These are phyloP conservation scores for Thelonectria rubi DNA, from an alignment of 2,329 filamentous ascomycete genomes.

Conservation along the genomic window DNA sequence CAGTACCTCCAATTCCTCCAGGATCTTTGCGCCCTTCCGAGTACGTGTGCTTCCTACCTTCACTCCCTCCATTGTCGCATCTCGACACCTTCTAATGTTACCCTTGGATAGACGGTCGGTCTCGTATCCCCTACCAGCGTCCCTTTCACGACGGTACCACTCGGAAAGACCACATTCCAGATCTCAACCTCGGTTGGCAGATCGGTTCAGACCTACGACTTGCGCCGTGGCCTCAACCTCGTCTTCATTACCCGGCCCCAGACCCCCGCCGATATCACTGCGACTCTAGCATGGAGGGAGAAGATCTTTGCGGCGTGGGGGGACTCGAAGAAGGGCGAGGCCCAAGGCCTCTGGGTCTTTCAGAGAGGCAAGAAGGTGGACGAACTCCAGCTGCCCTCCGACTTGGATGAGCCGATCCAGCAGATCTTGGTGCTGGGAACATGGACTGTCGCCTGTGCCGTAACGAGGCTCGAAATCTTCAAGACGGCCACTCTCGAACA, in stretches of 20 bases:
- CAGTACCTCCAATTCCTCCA: constrained; percentile 65
- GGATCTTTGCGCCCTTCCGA: constrained; percentile 92
- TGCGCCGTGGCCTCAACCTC: constrained; percentile 88
- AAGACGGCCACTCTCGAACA: constrained; percentile 84
- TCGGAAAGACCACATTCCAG: constrained; percentile 95
- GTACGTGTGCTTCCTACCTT: constrained; percentile 61
- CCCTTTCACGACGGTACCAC: constrained; percentile 86
- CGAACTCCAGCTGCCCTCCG: constrained; percentile 74
- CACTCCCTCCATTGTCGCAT: constrained; percentile 3
- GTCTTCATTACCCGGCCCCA: constrained; percentile 93
- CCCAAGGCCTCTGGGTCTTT: constrained; percentile 86
- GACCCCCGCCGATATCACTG: constrained; percentile 85
- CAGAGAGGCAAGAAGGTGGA: constrained; percentile 87
- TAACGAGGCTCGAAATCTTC: constrained; percentile 86
- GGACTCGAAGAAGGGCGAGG: constrained; percentile 58
- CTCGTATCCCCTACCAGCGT: constrained; percentile 90
- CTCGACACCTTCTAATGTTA: neutral
- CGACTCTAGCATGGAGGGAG: constrained; percentile 87
- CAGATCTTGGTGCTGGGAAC: constrained; percentile 86
- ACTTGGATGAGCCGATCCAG: constrained; percentile 74
- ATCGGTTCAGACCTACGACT: constrained; percentile 93
- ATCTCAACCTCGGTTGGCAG: constrained; percentile 94
- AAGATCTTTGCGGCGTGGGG: constrained; percentile 92
- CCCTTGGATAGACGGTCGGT: constrained; percentile 76
- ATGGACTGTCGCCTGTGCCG: constrained; percentile 86